A percentile compares a stretch with the other conserved stretches of the same genome.
Evolutionary conservation across 306 rosid species (phyloP).

Genomic region (Sophora flavescens): DNA sequence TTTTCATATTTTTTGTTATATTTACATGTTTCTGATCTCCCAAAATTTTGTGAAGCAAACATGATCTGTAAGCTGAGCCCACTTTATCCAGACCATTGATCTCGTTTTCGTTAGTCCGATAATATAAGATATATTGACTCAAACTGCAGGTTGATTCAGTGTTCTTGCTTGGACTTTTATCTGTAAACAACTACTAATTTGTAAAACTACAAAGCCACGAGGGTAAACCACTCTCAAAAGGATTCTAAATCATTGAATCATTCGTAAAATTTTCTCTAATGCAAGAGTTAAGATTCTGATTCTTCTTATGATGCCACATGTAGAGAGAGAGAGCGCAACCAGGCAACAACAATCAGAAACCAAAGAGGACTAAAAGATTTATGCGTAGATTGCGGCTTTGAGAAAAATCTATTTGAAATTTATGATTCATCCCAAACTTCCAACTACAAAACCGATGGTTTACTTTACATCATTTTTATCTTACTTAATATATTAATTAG

Average conservation of each 20-base stretch:
- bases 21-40: slow-evolving; percentile 28
- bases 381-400: background rate
- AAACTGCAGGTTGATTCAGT: slow-evolving; percentile 5
- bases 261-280: background rate
- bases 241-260: slow-evolving; percentile 28
- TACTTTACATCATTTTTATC: background rate
- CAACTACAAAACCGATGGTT: background rate
- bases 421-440: background rate
- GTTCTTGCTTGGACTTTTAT: slow-evolving; percentile 20
- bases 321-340: background rate
- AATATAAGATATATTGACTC: slow-evolving; percentile 9
- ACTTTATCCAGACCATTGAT: slow-evolving; percentile 24
- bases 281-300: slow-evolving; percentile 12
- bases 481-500: slow-evolving; percentile 14
- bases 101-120: slow-evolving; percentile 17
- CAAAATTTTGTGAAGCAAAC: slow-evolving; percentile 28
- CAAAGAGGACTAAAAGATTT: slow-evolving; percentile 2
- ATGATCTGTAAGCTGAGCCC: slow-evolving; percentile 19
- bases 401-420: background rate
- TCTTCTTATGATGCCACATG: slow-evolving; percentile 8
- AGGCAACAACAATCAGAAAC: slow-evolving; percentile 7
- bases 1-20: slow-evolving; percentile 39
- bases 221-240: slow-evolving; percentile 4
- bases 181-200: background rate
- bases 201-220: slow-evolving; percentile 11